These are phyloP conservation scores for Coemansia sp. DNA, from an alignment of 192 early-diverging fungal genomes.

Conservation along the genomic window DNA sequence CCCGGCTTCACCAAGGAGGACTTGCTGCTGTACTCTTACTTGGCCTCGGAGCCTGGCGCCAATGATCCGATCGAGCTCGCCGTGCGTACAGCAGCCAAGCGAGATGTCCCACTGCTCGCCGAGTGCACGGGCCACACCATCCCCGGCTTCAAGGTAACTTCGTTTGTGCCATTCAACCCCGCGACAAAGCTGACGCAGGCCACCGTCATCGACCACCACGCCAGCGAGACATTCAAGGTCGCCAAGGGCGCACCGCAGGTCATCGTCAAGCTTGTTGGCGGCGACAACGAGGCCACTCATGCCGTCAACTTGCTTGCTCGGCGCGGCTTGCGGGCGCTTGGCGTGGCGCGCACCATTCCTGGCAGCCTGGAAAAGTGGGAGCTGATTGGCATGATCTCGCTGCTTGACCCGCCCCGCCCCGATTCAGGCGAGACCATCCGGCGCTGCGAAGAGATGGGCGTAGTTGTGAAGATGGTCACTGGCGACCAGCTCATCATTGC, in stretches of 20 bases:
- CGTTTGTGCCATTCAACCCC: conserved; percentile 93
- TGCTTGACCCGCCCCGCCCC: conserved; percentile 86
- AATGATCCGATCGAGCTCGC: conserved; percentile 88
- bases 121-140: conserved; percentile 67
- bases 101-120: conserved; percentile 65
- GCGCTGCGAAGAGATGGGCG: conserved; percentile 81
- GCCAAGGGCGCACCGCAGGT: conserved; percentile 97
- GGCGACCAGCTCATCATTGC: conserved; percentile 95
- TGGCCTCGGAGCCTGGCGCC: conserved; percentile 83
- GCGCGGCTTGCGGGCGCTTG: conserved; percentile 90
- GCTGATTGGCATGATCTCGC: conserved; percentile 87
- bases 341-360: conserved; percentile 79
- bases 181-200: conserved; percentile 89
- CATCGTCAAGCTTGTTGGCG: conserved; percentile 78
- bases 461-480: conserved; percentile 95
- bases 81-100: conserved; percentile 78
- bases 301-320: conserved; percentile 83
- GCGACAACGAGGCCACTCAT: conserved; percentile 75
- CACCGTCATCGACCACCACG: conserved; percentile 72
- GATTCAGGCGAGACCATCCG: conserved; percentile 85
- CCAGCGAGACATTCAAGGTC: conserved; percentile 74
- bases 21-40: conserved; percentile 74
- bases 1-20: conserved; percentile 70
- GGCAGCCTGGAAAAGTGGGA: conserved; percentile 66
- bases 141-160: conserved; percentile 91